Evolutionary conservation across 495 filamentous ascomycete species (phyloP), one percentile per base, ranked within the genome.

Genomic region (Aspergillus ostianus): DNA sequence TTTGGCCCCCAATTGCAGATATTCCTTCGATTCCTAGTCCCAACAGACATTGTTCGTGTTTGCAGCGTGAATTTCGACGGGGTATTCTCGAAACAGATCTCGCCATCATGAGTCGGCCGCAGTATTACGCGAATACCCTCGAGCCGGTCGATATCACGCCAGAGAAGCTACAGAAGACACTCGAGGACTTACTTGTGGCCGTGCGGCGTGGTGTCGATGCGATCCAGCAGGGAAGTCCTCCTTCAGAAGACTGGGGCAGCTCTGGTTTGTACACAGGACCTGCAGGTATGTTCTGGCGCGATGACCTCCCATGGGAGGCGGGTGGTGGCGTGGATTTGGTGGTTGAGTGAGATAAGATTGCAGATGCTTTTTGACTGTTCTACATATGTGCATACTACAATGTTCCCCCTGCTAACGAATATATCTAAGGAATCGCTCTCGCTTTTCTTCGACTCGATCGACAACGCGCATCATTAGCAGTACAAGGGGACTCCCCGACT

Each of bases 371-470:
- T 32, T 32, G 23, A 26, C 2, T 26, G 23, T 26, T 21, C 3
- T 15, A 20, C 41, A 58, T 21, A 57, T 53, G n/a, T 15, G 5
- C 51, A 12, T 15, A n/a, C 15, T 29, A 20, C 6, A 20, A 10
- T n/a, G 9, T 5, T 19, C 0, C 47, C 47, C 4, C 21, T 17
- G 7, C 12, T n/a, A 52, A 57, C 59, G 61, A 48, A 66, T 4
- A 2, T 29, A 41, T 27, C n/a, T 18, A 54, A 78, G 75, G 75
- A 8, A 60, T 78, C 30, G 67, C 69, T 30, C 66, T 78, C 47
- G 61, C 71, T 36, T 73, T 77, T 30, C 63, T 78, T 10, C 74
- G 75, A 17, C 69, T 78, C 26, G 70, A 67, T 10, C 74, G 67
- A 45, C 75, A 78, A 56, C 65, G 61, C 1, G 41, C 65, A 0